These are phyloP conservation scores for Dacryopinax spathularia DNA, from an alignment of 768 basidiomycete genomes.

Conservation along the genomic window DNA sequence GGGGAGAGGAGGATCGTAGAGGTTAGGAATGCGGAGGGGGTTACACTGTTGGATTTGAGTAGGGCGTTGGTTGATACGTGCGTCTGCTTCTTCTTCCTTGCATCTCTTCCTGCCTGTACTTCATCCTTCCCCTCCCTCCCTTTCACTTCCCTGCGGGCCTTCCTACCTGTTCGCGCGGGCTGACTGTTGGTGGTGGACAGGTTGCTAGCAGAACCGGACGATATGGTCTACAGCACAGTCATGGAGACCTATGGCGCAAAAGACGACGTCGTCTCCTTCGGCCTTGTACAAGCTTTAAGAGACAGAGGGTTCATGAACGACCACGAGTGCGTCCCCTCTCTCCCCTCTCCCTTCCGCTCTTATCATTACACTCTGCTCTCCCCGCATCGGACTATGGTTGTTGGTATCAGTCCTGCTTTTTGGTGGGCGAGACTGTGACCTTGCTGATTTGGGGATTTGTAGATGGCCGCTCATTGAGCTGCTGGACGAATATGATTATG, in stretches of 20 bases:
- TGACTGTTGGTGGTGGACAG: background rate
- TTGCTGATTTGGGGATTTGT: background rate
- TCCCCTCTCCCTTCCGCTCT: background rate
- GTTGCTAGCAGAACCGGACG: background rate
- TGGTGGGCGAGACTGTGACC: background rate
- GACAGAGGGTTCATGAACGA: constrained; percentile 1
- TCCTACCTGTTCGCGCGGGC: too few species aligned
- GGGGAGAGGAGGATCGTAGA: background rate
- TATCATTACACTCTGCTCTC: too few species aligned
- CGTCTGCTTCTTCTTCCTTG: too few species aligned
- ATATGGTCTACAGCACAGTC: background rate
- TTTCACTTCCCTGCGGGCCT: too few species aligned
- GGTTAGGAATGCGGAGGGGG: background rate
- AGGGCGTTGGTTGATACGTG: background rate
- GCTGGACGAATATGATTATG: background rate
- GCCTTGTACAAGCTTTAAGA: background rate
- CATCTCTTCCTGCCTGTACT: too few species aligned
- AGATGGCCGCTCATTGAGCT: background rate
- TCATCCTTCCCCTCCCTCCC: too few species aligned
- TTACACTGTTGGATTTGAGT: background rate
- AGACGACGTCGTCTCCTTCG: background rate
- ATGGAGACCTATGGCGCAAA: background rate
- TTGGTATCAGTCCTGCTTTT: too few species aligned
- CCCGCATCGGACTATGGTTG: too few species aligned
- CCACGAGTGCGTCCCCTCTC: background rate